Evolutionary conservation across 169 alveolate species (phyloP), one percentile per base, ranked within the genome.

Genomic region (Eimeria necatrix): DNA sequence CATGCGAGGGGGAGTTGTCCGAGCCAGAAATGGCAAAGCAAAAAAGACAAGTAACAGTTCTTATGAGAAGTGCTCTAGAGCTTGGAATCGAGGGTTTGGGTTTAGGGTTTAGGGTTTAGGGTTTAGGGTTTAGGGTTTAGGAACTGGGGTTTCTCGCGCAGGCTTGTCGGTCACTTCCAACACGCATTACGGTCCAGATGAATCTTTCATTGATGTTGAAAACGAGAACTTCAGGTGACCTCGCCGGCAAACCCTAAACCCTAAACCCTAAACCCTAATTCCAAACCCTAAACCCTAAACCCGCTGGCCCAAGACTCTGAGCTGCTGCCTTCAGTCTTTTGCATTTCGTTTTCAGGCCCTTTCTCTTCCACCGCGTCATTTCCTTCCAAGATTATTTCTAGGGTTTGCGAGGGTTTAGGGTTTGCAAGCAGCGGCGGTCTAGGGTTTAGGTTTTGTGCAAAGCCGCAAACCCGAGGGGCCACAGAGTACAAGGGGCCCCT

Each of bases 221-320:
- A 76, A 76, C 24, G 87, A 76, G 24, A 76, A 76, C 87, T 76
- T 76, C 87, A 76, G 87, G 87, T 49, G 32, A n/a, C n/a, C n/a
- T 24, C 12, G n/a, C 12, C 78, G 14, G 41, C n/a, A 18, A 46
- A 76, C 26, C 61, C 87, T 41, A 71, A 71, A 71, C 83, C 53
- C 83, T 71, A 71, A 71, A 71, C 68, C 68, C 68, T 56, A 56
- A 56, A 0, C 2, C 20, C 68, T 1, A 56, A 56, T 3, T 1
- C 68, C 12, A 71, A 71, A 71, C 83, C 83, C 83, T 71, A n/a
- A 22, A 71, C 51, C 20, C 83, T 71, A 71, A 4, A 22, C 12
- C 68, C 22, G 0, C 41, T 32, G 41, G 41, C 41, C 41, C 41
- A 32, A 32, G 41, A 32, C 41, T 32, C 41, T 32, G 41, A 32